A percentile compares a stretch with the other conserved stretches of the same genome.
phyloP scores from a whole-genome alignment of 179 eudicot species.

The Dionaea muscipula region DNA sequence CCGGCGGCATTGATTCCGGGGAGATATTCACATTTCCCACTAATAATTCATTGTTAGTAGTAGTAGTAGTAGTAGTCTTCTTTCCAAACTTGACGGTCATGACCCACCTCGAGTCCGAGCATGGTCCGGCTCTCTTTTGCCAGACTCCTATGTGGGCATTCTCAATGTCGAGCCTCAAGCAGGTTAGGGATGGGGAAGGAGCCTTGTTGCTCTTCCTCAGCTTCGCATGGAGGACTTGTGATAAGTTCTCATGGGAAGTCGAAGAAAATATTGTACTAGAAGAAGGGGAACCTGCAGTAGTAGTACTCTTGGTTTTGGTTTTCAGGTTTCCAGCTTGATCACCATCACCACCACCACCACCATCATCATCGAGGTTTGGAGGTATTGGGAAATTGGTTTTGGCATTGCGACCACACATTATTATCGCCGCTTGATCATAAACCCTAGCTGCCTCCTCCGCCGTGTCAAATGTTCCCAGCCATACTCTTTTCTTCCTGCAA shows the following conservation, averaged over 20 bases:
- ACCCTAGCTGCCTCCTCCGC: conserved; percentile 53
- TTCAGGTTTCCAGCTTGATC: background rate
- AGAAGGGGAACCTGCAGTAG: background rate
- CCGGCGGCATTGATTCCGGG: background rate
- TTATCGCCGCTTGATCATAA: conserved; percentile 20
- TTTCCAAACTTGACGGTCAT: conserved; percentile 50
- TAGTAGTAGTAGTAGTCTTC: background rate
- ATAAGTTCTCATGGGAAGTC: conserved; percentile 6
- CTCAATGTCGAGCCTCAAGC: conserved; percentile 62
- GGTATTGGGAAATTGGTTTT: conserved; percentile 38
- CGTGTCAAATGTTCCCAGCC: conserved; percentile 27
- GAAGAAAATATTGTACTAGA: no score
- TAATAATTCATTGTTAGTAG: background rate
- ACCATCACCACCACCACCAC: no score
- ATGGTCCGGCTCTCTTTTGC: conserved; percentile 65
- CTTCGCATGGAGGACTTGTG: conserved; percentile 15
- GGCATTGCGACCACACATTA: conserved; percentile 26
- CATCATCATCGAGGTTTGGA: conserved; percentile 14
- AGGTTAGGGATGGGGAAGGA: conserved; percentile 59
- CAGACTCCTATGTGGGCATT: conserved; percentile 68
- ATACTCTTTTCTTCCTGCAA: conserved; percentile 17
- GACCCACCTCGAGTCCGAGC: conserved; percentile 40
- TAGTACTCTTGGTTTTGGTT: background rate
- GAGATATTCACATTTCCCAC: background rate
- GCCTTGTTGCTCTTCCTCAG: conserved; percentile 24